These are phyloP conservation scores for Salmacisia buchloeana DNA, from an alignment of 1,284 basidiomycete genomes.

Conservation along the genomic window DNA sequence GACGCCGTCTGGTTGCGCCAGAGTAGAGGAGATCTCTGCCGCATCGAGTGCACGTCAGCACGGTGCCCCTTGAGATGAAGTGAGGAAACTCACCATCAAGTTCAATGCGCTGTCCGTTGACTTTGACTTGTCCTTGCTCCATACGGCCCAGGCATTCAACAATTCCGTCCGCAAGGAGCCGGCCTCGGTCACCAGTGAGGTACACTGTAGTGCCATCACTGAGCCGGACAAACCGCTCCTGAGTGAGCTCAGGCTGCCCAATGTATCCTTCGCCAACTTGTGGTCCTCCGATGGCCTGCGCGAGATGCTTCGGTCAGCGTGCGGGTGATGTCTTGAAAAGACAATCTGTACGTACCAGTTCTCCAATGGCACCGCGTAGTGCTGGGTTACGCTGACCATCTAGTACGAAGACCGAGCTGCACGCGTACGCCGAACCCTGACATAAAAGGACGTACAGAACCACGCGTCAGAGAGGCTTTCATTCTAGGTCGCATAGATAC, in stretches of 20 bases:
- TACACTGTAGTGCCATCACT: conserved; percentile 39
- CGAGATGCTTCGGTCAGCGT: neutral
- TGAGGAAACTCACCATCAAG: conserved; percentile 25
- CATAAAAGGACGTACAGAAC: conserved; percentile 27
- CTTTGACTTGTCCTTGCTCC: conserved; percentile 45
- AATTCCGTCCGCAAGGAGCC: conserved; percentile 36
- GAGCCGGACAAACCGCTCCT: conserved; percentile 32
- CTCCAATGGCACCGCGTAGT: conserved; percentile 35
- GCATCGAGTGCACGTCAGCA: neutral
- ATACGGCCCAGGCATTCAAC: conserved; percentile 45
- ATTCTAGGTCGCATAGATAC: conserved; percentile 18
- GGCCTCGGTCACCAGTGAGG: conserved; percentile 45
- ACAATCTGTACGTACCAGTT: conserved; percentile 19
- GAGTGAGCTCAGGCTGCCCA: conserved; percentile 35
- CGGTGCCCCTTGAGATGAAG: neutral
- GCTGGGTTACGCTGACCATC: conserved; percentile 4
- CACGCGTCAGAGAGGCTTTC: conserved; percentile 4
- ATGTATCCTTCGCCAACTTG: conserved; percentile 47
- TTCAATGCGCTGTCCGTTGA: conserved; percentile 49
- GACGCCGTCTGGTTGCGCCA: conserved; percentile 22
- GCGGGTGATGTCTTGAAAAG: neutral
- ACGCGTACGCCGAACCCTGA: conserved; percentile 3
- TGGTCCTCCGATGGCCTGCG: conserved; percentile 36
- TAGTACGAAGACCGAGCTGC: conserved; percentile 18
- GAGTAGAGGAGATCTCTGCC: conserved; percentile 31